Percentiles rank a stretch among this genome's conserved stretches.
These are phyloP conservation scores for Claviceps sorghi DNA, from an alignment of 2,329 filamentous ascomycete species.

Conservation along the genomic window DNA sequence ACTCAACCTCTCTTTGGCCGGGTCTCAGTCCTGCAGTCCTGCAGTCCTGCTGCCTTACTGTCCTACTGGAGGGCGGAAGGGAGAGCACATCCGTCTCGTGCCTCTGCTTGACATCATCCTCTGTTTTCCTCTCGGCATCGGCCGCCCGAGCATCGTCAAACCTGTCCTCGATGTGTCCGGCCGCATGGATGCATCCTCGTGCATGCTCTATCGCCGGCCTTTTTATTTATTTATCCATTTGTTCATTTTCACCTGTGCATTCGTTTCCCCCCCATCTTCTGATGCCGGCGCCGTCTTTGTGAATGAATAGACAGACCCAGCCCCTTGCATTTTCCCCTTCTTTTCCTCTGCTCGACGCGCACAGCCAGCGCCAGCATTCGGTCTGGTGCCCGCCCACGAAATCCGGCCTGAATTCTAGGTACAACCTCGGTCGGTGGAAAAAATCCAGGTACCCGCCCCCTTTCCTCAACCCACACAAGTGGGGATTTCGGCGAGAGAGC, in stretches of 20 bases:
- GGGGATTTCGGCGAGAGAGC: slow-evolving; percentile 14
- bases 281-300: slow-evolving; percentile 12
- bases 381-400: slow-evolving; percentile 2
- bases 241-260: too few species aligned
- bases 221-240: too few species aligned
- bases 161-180: slow-evolving; percentile 17
- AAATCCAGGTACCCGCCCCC: slow-evolving; percentile 8
- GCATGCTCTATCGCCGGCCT: slow-evolving; percentile 5
- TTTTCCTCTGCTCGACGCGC: slow-evolving; percentile 8
- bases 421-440: not conserved
- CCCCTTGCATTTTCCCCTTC: slow-evolving; percentile 9
- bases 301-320: too few species aligned
- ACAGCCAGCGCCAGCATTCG: not conserved
- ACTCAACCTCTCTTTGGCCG: not conserved
- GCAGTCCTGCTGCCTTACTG: too few species aligned
- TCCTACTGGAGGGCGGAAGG: not conserved
- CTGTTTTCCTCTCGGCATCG: slow-evolving; percentile 1
- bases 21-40: too few species aligned
- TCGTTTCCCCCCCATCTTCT: slow-evolving; percentile 15
- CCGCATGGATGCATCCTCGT: slow-evolving; percentile 13
- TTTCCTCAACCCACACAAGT: slow-evolving; percentile 2
- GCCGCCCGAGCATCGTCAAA: not conserved
- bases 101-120: not conserved
- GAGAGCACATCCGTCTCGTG: not conserved
- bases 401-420: not conserved